Evolutionary conservation across 768 basidiomycete genomes (phyloP), one percentile per base, ranked within the genome.

Genomic region (Sarcodon sp.): DNA sequence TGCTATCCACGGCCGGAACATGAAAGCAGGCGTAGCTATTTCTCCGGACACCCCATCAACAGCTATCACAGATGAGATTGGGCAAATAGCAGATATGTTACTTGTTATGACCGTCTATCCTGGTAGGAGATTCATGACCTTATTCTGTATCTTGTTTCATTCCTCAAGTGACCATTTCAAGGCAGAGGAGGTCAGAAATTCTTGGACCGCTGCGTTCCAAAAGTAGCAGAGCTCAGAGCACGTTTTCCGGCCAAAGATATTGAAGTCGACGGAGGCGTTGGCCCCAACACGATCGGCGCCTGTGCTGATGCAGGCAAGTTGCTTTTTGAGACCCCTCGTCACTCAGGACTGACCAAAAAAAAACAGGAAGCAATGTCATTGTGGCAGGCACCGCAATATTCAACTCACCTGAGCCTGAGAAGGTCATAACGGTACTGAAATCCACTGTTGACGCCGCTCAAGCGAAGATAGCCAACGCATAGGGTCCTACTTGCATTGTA

Each of bases 91-190:
- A 5, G 93, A 97, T 62, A 89, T 97, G 87, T 75, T 98, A 33
- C 79, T 98, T 52, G 93, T 98, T 57, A 98, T 98, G 94, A 98
- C 94, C 7, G 93, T 99, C 21, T 83, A 89, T 59, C 94, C 93
- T 41, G 94, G 87, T 84, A 54, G n/a, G n/a, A 12, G 27, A n/a
- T 35, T 39, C 43, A 11, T 44, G 35, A 8, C 21, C 35, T 16
- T 31, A 15, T n/a, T 36, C 15, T 27, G 21, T 27, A 2, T 35
- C 21, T 32, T 31, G 39, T n/a, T 12, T 21, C 8, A 13, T 36
- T 16, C n/a, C 27, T 16, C 10, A 8, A 21, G 31, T 33, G 6
- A 15, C 33, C 47, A 44, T 11, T 47, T 44, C 18, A 55, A 87
- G 87, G 94, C 35, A 80, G 80, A 6, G 96, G 96, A 32, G 96